These are phyloP conservation scores for Clavispora santaluciae DNA, from an alignment of 805 yeast genomes.

Conservation along the genomic window DNA sequence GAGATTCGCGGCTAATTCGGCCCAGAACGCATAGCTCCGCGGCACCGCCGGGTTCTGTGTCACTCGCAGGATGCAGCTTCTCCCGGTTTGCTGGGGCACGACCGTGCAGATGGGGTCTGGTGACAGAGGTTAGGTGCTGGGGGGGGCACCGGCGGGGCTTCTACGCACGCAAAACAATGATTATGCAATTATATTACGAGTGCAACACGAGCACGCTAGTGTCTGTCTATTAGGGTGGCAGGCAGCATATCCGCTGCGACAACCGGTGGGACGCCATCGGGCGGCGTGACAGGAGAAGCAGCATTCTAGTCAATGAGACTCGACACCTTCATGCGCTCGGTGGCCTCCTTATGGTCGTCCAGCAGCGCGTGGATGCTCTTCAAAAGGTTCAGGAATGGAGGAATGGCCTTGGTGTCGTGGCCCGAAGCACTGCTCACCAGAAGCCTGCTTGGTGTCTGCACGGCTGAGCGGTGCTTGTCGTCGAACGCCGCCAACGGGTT, in stretches of 20 bases:
- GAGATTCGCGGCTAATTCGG: background rate
- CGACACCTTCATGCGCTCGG: conserved; percentile 10
- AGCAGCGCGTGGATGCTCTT: conserved; percentile 6
- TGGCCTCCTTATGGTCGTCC: conserved; percentile 1
- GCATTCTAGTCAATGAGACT: conserved; percentile 13
- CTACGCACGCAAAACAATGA: background rate
- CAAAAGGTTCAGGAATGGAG: conserved; percentile 9
- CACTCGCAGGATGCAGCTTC: background rate
- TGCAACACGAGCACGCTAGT: too few relatives aligned
- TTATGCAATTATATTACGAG: background rate
- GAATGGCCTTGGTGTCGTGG: conserved; percentile 2
- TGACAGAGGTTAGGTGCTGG: too few relatives aligned
- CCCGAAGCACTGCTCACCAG: conserved; percentile 4
- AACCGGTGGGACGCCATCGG: too few relatives aligned
- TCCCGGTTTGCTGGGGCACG: too few relatives aligned
- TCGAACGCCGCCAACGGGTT: conserved; percentile 21
- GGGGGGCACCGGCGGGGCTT: too few relatives aligned
- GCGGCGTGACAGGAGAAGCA: too few relatives aligned
- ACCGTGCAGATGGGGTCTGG: too few relatives aligned
- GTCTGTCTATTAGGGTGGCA: too few relatives aligned
- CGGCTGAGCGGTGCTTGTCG: conserved; percentile 1
- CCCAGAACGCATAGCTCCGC: background rate
- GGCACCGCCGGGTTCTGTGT: background rate
- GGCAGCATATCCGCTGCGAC: too few relatives aligned
- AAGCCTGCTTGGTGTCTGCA: background rate